A percentile compares a stretch with the other conserved stretches of the same genome.
Conservation (phyloP, 2,329 filamentous ascomycete species). For the Onygena corvina region DNA sequence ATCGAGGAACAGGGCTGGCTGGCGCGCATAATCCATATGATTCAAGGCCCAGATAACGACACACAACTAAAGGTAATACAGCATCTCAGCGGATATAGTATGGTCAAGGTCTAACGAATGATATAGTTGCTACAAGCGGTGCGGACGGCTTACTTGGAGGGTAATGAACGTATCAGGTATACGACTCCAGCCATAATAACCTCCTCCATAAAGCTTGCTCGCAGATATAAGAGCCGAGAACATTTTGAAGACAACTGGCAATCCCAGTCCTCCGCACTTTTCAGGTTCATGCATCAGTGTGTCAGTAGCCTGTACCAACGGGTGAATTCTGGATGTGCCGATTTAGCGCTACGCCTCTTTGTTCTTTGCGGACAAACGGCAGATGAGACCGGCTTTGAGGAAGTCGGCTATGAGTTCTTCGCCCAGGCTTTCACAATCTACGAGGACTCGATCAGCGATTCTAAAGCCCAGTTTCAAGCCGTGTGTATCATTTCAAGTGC, state of each 20-base stretch:
- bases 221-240: conserved; percentile 78
- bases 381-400: conserved; percentile 81
- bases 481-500: conserved; percentile 88
- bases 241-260: conserved; percentile 70
- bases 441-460: conserved; percentile 91
- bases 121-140: conserved; percentile 66
- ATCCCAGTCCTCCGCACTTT: conserved; percentile 64
- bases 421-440: conserved; percentile 97
- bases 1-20: conserved; percentile 97
- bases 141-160: conserved; percentile 75
- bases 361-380: conserved; percentile 85
- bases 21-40: conserved; percentile 78
- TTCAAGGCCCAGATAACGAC: conserved; percentile 74
- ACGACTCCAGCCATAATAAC: conserved; percentile 90
- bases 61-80: conserved; percentile 64
- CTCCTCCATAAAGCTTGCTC: conserved; percentile 75
- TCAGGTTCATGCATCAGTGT: conserved; percentile 88
- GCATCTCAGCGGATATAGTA: not conserved
- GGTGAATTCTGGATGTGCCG: conserved; percentile 68
- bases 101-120: conserved; percentile 16
- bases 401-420: conserved; percentile 96
- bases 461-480: conserved; percentile 92
- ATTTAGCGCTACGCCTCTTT: conserved; percentile 80
- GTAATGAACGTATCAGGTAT: conserved; percentile 89
- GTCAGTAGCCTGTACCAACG: conserved; percentile 79